Percentiles rank a stretch among this genome's conserved stretches.
These are phyloP conservation scores for Selaginella moellendorffii DNA, from an alignment of 75 land plant genomes.

Conservation along the genomic window DNA sequence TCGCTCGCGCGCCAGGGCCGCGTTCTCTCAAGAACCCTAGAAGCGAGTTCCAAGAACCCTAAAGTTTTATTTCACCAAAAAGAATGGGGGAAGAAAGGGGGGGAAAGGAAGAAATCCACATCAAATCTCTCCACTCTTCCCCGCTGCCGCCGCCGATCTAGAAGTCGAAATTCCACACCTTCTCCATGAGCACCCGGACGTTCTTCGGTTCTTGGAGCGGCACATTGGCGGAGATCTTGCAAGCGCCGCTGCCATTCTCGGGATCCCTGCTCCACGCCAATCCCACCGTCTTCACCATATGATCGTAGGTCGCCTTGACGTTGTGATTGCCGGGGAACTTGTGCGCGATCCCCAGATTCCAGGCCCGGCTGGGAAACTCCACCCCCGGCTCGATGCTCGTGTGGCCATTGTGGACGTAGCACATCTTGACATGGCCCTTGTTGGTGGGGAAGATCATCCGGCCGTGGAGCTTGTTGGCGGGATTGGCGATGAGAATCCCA, in stretches of 20 bases:
- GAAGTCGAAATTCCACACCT: background rate
- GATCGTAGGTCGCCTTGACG: background rate
- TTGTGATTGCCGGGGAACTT: background rate
- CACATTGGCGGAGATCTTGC: background rate
- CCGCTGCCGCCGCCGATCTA: too few relatives aligned
- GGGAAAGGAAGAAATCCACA: too few relatives aligned
- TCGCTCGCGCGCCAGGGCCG: too few relatives aligned
- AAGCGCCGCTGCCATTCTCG: background rate
- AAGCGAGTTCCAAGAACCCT: too few relatives aligned
- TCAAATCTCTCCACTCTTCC: too few relatives aligned
- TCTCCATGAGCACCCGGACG: background rate
- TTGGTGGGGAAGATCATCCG: background rate
- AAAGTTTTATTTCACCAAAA: too few relatives aligned
- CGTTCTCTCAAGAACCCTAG: too few relatives aligned
- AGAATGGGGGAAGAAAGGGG: too few relatives aligned
- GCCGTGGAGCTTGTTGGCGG: background rate
- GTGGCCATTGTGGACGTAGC: background rate
- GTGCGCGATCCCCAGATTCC: background rate
- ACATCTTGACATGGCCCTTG: background rate
- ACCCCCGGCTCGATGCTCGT: background rate
- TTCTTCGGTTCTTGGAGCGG: background rate
- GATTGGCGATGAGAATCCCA: background rate
- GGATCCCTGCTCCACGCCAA: background rate
- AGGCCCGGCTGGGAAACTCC: background rate
- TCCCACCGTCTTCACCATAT: background rate